These are phyloP conservation scores for Phyllostachys edulis DNA, from an alignment of 176 grass and related monocot genomes.

Conservation along the genomic window DNA sequence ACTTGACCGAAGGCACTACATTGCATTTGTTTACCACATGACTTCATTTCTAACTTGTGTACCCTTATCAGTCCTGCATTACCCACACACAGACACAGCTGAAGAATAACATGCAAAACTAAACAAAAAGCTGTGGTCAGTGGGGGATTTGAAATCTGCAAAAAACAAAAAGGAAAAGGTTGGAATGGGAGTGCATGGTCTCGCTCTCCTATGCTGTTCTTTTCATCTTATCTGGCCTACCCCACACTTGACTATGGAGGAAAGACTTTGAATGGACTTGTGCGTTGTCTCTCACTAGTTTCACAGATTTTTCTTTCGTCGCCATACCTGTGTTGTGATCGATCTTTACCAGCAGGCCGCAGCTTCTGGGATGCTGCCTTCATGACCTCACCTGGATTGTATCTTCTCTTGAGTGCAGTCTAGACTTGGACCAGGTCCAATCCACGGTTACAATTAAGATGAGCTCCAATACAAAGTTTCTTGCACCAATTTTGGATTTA, in stretches of 20 bases:
- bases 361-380: not conserved
- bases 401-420: not conserved
- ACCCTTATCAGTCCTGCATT: not conserved
- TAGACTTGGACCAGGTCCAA: constrained; percentile 28
- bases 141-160: too few relatives aligned
- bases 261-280: constrained; percentile 30
- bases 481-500: too few relatives aligned
- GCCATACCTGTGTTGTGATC: not conserved
- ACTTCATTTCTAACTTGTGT: not conserved
- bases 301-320: not conserved
- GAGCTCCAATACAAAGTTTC: not conserved
- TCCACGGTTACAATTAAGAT: not conserved
- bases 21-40: not conserved
- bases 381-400: not conserved
- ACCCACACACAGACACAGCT: not conserved
- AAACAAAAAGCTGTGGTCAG: not conserved
- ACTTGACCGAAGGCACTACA: not conserved
- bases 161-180: not conserved
- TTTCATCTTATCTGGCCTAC: not conserved
- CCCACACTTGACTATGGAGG: not conserved
- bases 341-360: not conserved
- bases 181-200: not conserved
- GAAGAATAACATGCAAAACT: not conserved
- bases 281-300: not conserved
- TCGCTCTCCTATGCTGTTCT: not conserved